phyloP scores from a whole-genome alignment of 2,329 filamentous ascomycete genomes.

The Lithohypha guttulata region DNA sequence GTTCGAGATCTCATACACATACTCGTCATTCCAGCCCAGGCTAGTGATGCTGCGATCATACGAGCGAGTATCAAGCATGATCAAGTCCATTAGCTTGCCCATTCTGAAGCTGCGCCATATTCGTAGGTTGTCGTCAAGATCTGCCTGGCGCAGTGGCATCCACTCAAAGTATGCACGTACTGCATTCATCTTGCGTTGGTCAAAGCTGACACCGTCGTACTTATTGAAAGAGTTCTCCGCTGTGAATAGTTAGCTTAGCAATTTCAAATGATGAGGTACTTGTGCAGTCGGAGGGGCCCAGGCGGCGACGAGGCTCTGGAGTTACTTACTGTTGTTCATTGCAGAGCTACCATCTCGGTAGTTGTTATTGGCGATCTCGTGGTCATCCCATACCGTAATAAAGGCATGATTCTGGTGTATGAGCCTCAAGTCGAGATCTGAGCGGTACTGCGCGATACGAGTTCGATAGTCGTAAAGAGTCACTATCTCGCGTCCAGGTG shows the following conservation, averaged over 20 bases:
- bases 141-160: conserved; percentile 51
- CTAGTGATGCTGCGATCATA: conserved; percentile 56
- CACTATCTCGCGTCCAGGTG: conserved; percentile 39
- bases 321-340: conserved; percentile 57
- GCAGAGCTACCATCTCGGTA: conserved; percentile 50
- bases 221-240: conserved; percentile 52
- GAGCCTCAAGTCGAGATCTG: conserved; percentile 46
- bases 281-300: no score
- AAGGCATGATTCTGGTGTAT: conserved; percentile 48
- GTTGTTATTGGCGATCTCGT: conserved; percentile 52
- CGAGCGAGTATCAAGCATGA: conserved; percentile 57
- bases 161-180: conserved; percentile 60
- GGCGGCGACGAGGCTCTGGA: no score
- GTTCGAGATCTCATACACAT: conserved; percentile 50
- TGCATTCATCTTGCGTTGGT: conserved; percentile 61
- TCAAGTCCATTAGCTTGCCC: conserved; percentile 53
- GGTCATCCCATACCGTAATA: conserved; percentile 46
- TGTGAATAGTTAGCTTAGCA: no score
- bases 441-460: conserved; percentile 47
- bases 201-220: conserved; percentile 48
- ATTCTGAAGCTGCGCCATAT: conserved; percentile 58
- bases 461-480: conserved; percentile 41
- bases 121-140: conserved; percentile 57
- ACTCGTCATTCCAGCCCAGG: conserved; percentile 48
- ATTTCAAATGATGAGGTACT: no score